Conservation (phyloP, 805 yeast genomes). For the Yamadazyma sp. region DNA sequence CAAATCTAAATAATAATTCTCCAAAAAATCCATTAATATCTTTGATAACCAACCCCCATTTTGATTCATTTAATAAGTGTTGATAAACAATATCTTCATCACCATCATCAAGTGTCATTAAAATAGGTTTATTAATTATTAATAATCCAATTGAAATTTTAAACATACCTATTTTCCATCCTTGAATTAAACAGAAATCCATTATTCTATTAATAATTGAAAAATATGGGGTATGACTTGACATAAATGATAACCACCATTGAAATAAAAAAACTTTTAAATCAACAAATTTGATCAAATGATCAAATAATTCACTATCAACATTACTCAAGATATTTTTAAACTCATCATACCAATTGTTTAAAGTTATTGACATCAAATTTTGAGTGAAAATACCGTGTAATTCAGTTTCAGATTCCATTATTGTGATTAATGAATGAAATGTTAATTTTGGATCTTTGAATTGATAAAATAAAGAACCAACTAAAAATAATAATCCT, state of each 20-base stretch:
- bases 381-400: slow-evolving; percentile 49
- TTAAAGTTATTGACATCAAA: slow-evolving; percentile 53
- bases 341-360: slow-evolving; percentile 52
- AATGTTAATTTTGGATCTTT: slow-evolving; percentile 39
- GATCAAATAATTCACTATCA: slow-evolving; percentile 40
- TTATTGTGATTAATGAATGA: slow-evolving; percentile 51
- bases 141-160: slow-evolving; percentile 54
- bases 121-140: slow-evolving; percentile 44
- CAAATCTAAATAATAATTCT: slow-evolving; percentile 33
- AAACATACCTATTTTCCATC: slow-evolving; percentile 51
- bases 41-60: slow-evolving; percentile 39
- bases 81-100: slow-evolving; percentile 44
- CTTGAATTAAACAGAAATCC: slow-evolving; percentile 51
- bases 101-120: slow-evolving; percentile 29
- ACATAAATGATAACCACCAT: slow-evolving; percentile 62
- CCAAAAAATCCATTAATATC: slow-evolving; percentile 39
- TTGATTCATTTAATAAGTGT: slow-evolving; percentile 40
- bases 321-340: slow-evolving; percentile 36
- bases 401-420: slow-evolving; percentile 53
- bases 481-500: slow-evolving; percentile 62
- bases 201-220: slow-evolving; percentile 46
- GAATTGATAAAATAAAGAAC: slow-evolving; percentile 47
- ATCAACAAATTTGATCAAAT: slow-evolving; percentile 42
- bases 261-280: slow-evolving; percentile 52
- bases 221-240: slow-evolving; percentile 57